Evolutionary conservation across 1,284 basidiomycete genomes (phyloP).

Genomic region (Heterobasidion annosum): DNA sequence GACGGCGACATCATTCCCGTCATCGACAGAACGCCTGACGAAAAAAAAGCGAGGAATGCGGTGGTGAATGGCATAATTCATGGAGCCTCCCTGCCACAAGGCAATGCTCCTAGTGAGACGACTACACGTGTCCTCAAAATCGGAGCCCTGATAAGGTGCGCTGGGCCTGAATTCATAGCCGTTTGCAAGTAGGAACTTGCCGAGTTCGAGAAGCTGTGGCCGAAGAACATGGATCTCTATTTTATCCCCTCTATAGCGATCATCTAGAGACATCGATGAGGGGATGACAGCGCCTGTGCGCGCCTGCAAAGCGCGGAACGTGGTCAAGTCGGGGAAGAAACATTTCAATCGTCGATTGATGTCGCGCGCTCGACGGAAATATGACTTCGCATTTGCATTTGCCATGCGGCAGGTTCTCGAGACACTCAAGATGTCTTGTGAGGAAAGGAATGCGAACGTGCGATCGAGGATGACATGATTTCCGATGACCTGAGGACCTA

Average conservation of each 20-base stretch:
- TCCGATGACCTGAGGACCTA: not conserved
- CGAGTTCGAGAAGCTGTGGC: conserved; percentile 9
- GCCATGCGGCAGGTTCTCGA: conserved; percentile 13
- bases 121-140: not conserved
- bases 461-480: conserved; percentile 13
- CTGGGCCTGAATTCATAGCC: conserved; percentile 13
- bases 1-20: too few relatives aligned
- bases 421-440: conserved; percentile 14
- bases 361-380: conserved; percentile 12
- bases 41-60: too few relatives aligned
- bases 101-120: too few relatives aligned
- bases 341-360: conserved; percentile 15
- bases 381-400: conserved; percentile 10
- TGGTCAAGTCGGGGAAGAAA: conserved; percentile 16
- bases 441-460: conserved; percentile 13
- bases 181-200: conserved; percentile 6
- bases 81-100: too few relatives aligned
- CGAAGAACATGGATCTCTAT: conserved; percentile 27
- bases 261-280: conserved; percentile 28
- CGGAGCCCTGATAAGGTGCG: not conserved
- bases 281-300: conserved; percentile 25
- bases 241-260: conserved; percentile 22
- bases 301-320: conserved; percentile 23
- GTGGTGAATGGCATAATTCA: too few relatives aligned
- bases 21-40: too few relatives aligned